A percentile compares a stretch with the other conserved stretches of the same genome.
phyloP scores from a whole-genome alignment of 2,329 filamentous ascomycete species.

The Ophiocordyceps polyrhachis-furcata region DNA sequence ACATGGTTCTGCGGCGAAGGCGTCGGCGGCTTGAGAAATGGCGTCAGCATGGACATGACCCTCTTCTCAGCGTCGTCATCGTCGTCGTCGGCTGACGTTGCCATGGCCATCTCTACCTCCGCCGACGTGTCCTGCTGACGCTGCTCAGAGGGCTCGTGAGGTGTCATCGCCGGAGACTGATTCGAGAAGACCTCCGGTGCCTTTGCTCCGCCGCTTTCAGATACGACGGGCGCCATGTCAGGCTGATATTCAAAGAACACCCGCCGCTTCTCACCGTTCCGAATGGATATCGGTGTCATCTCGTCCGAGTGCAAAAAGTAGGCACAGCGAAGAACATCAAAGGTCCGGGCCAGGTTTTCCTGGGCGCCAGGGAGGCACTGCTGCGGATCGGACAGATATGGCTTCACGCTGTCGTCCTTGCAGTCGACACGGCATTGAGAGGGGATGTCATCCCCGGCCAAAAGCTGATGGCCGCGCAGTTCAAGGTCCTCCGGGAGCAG shows the following conservation, averaged over 20 bases:
- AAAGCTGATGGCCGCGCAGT: slow-evolving; percentile 22
- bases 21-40: slow-evolving; percentile 27
- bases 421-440: slow-evolving; percentile 20
- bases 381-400: slow-evolving; percentile 15
- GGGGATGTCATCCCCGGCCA: slow-evolving; percentile 19
- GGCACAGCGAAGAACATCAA: slow-evolving; percentile 30
- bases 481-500: slow-evolving; percentile 32
- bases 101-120: background rate
- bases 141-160: background rate
- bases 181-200: background rate
- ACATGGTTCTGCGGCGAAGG: slow-evolving; percentile 16
- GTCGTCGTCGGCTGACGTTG: slow-evolving; percentile 6
- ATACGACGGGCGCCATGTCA: background rate
- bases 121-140: background rate
- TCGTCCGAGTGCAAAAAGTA: slow-evolving; percentile 25
- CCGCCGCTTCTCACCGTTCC: slow-evolving; percentile 8
- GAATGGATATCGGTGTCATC: slow-evolving; percentile 18
- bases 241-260: slow-evolving; percentile 16
- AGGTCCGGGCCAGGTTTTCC: slow-evolving; percentile 25
- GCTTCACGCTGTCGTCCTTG: slow-evolving; percentile 19
- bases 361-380: slow-evolving; percentile 13
- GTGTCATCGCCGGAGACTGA: background rate
- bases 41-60: slow-evolving; percentile 28
- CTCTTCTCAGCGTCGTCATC: slow-evolving; percentile 17
- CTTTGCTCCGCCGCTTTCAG: background rate